A percentile compares a stretch with the other conserved stretches of the same genome.
phyloP scores from a whole-genome alignment of 2,329 filamentous ascomycete genomes.

The Penicillium sp. region DNA sequence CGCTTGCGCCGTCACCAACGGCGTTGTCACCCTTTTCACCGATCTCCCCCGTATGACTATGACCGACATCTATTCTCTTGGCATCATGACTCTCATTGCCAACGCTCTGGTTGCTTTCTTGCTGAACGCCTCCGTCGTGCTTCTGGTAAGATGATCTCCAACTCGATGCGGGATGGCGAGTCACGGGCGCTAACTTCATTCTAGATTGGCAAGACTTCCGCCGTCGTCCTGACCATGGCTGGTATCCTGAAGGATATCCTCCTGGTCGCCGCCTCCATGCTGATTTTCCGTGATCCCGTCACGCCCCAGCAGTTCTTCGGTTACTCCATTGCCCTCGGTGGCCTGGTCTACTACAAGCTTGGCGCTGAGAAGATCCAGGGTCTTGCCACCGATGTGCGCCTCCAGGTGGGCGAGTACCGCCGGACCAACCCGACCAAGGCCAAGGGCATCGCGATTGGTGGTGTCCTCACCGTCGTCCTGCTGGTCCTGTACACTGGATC shows the following conservation, averaged over 20 bases:
- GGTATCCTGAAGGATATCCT: slow-evolving; percentile 83
- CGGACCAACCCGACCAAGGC: slow-evolving; percentile 24
- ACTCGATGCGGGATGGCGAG: neutral
- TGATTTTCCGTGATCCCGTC: slow-evolving; percentile 72
- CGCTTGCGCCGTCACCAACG: slow-evolving; percentile 74
- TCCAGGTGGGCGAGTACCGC: slow-evolving; percentile 29
- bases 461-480: slow-evolving; percentile 17
- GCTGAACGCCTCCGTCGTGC: slow-evolving; percentile 75
- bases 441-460: slow-evolving; percentile 21
- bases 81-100: slow-evolving; percentile 61
- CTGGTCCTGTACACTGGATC: slow-evolving; percentile 24
- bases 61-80: slow-evolving; percentile 67
- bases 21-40: slow-evolving; percentile 61
- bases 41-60: slow-evolving; percentile 67
- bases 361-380: slow-evolving; percentile 55
- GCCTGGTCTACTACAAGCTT: slow-evolving; percentile 64
- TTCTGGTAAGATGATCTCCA: slow-evolving; percentile 59
- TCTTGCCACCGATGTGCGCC: slow-evolving; percentile 47
- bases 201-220: slow-evolving; percentile 80
- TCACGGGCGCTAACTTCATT: slow-evolving; percentile 11
- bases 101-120: slow-evolving; percentile 74
- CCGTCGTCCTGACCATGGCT: slow-evolving; percentile 75
- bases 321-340: slow-evolving; percentile 66
- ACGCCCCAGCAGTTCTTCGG: slow-evolving; percentile 68
- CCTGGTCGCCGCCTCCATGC: slow-evolving; percentile 68